These are phyloP conservation scores for Paecilomyces dactylethromorphus DNA, from an alignment of 2,329 filamentous ascomycete genomes.

Conservation along the genomic window DNA sequence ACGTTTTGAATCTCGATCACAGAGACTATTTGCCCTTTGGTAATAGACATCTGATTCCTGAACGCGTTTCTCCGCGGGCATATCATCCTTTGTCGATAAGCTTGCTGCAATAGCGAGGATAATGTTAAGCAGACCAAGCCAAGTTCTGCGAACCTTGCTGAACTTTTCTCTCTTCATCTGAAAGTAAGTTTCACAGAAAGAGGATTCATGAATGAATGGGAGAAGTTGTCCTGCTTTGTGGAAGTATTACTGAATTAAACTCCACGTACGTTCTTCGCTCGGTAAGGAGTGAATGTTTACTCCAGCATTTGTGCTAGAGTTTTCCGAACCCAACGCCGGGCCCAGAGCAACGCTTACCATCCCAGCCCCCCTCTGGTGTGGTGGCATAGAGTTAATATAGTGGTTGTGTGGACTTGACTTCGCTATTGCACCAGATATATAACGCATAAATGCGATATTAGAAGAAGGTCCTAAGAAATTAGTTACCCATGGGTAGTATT, in stretches of 20 bases:
- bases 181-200: constrained; percentile 28
- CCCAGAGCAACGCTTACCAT: neutral
- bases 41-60: constrained; percentile 42
- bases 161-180: constrained; percentile 23
- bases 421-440: constrained; percentile 27
- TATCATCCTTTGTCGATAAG: constrained; percentile 20
- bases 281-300: constrained; percentile 27
- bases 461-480: constrained; percentile 38
- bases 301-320: neutral
- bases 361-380: too few species aligned
- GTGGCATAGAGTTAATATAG: too few species aligned
- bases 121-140: constrained; percentile 47
- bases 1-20: constrained; percentile 34
- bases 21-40: constrained; percentile 38
- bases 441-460: constrained; percentile 36
- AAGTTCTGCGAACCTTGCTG: constrained; percentile 38
- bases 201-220: constrained; percentile 33
- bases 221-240: constrained; percentile 30
- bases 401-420: constrained; percentile 1
- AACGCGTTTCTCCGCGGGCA: constrained; percentile 28
- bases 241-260: constrained; percentile 31
- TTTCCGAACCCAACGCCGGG: neutral
- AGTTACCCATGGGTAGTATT: too few species aligned
- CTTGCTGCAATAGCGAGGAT: constrained; percentile 44
- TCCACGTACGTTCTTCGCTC: constrained; percentile 16